Evolutionary conservation across 108 stramenopile genomes (phyloP).

Genomic region (Pseudonitzschia pungens): DNA sequence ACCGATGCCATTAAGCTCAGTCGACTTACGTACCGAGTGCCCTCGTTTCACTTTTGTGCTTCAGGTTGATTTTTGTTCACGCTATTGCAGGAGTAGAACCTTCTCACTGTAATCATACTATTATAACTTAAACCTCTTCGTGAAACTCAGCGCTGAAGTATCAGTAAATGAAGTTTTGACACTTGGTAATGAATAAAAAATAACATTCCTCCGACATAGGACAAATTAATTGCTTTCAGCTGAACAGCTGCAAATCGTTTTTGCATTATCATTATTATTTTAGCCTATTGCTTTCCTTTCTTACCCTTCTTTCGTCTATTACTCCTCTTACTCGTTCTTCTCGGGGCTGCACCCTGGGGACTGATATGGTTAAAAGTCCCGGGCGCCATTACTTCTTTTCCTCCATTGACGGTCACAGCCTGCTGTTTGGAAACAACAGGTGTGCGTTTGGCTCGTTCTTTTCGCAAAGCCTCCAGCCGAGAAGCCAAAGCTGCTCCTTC

Average conservation of each 20-base stretch:
- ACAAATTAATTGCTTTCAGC: not conserved
- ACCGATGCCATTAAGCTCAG: too few relatives aligned
- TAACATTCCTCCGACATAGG: too few relatives aligned
- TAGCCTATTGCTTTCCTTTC: conserved; percentile 7
- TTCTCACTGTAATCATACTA: too few relatives aligned
- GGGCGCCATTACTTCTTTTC: not conserved
- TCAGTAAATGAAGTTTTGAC: too few relatives aligned
- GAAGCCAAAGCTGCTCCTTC: conserved; percentile 68
- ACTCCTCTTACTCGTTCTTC: conserved; percentile 21
- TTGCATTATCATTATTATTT: not conserved
- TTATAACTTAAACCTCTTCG: too few relatives aligned
- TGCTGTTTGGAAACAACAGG: conserved; percentile 32
- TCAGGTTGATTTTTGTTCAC: too few relatives aligned
- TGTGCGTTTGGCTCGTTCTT: conserved; percentile 62
- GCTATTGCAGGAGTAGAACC: too few relatives aligned
- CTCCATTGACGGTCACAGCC: not conserved
- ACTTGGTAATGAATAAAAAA: too few relatives aligned
- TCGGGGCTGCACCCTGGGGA: not conserved
- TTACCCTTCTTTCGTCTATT: conserved; percentile 28
- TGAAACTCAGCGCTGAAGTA: too few relatives aligned
- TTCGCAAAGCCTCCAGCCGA: conserved; percentile 61
- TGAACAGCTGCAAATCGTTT: not conserved
- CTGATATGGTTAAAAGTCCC: conserved; percentile 5
- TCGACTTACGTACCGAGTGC: too few relatives aligned
- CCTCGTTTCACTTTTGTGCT: too few relatives aligned